These are phyloP conservation scores for Plasmodium coatneyi DNA, from an alignment of 169 alveolate species.

Conservation along the genomic window DNA sequence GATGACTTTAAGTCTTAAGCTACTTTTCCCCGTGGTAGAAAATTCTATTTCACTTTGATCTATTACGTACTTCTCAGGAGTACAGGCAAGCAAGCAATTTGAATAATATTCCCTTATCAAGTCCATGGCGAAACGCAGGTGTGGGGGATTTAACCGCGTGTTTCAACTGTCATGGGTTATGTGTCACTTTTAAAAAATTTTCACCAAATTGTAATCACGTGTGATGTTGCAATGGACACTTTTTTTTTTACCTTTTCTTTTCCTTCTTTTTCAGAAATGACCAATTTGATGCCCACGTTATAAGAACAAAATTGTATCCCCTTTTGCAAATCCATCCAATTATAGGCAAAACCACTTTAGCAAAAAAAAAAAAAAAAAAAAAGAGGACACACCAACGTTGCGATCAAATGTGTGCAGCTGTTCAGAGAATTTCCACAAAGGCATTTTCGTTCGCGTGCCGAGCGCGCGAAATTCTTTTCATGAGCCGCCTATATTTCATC, in stretches of 20 bases:
- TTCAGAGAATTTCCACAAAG: neutral
- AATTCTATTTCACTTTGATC: constrained; percentile 59
- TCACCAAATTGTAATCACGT: neutral
- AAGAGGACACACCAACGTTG: neutral
- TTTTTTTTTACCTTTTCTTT: neutral
- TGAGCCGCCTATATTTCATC: neutral
- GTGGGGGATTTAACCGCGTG: neutral
- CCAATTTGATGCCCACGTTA: neutral
- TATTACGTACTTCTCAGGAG: constrained; percentile 56
- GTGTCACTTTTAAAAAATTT: neutral
- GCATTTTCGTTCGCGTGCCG: neutral
- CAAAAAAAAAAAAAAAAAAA: neutral
- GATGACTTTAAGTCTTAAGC: constrained; percentile 7
- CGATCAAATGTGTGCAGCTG: neutral
- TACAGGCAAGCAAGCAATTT: constrained; percentile 25
- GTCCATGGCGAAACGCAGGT: constrained; percentile 15
- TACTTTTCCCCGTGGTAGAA: constrained; percentile 3
- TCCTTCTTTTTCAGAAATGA: neutral
- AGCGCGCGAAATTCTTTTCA: neutral
- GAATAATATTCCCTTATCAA: constrained; percentile 20
- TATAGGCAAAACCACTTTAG: neutral
- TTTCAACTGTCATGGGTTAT: neutral
- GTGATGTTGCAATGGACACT: neutral
- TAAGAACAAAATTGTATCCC: neutral
- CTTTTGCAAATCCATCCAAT: neutral